Conservation (phyloP, 2,329 filamentous ascomycete genomes). For the Monosporascus sp. region DNA sequence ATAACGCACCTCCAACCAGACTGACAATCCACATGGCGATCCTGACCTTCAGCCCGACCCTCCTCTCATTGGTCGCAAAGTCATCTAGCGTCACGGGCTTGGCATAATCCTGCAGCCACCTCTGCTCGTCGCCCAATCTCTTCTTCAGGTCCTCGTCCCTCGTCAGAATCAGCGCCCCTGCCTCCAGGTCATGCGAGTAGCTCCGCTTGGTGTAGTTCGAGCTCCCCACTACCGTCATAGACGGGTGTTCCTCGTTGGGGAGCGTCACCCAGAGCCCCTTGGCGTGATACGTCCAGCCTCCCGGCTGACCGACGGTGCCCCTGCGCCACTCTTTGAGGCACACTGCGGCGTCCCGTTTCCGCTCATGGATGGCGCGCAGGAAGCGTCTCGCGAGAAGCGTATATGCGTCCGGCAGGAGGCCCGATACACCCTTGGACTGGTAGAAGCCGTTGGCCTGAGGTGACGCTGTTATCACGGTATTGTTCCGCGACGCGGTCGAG, state of each 20-base stretch:
- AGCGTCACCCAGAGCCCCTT: conserved; percentile 91
- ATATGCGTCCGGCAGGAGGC: conserved; percentile 87
- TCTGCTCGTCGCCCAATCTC: conserved; percentile 72
- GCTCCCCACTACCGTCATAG: conserved; percentile 79
- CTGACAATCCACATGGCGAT: conserved; percentile 92
- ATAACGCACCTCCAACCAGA: conserved; percentile 82
- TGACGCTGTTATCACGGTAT: conserved; percentile 85
- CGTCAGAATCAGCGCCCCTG: conserved; percentile 81
- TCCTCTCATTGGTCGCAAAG: conserved; percentile 73
- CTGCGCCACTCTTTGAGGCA: conserved; percentile 80
- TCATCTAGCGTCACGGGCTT: conserved; percentile 66
- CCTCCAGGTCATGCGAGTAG: conserved; percentile 88
- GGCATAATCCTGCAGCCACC: conserved; percentile 73
- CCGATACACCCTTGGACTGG: conserved; percentile 78
- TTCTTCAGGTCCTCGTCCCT: conserved; percentile 65
- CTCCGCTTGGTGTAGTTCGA: conserved; percentile 95
- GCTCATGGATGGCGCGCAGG: conserved; percentile 51
- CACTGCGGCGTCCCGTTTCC: conserved; percentile 51
- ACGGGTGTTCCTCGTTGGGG: conserved; percentile 59
- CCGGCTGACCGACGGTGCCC: conserved; percentile 74
- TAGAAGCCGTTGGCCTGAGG: conserved; percentile 96
- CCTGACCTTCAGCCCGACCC: conserved; percentile 78
- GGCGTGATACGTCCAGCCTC: conserved; percentile 95
- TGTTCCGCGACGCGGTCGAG: conserved; percentile 60
- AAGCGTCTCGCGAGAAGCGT: conserved; percentile 83